phyloP scores from a whole-genome alignment of 208 protist genomes.

The Leishmania amazonensis region DNA sequence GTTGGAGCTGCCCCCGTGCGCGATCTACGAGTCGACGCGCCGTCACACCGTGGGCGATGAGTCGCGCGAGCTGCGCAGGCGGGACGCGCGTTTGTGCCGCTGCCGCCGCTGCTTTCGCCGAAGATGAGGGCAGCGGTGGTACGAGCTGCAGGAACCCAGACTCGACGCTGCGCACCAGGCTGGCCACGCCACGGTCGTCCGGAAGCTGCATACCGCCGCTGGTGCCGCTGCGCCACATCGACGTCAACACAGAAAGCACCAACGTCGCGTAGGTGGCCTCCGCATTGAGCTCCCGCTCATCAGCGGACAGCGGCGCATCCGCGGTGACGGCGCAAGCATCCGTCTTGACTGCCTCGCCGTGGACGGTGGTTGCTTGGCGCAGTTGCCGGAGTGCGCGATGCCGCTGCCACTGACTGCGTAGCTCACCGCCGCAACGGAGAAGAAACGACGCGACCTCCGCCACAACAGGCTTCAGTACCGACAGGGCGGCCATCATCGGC shows the following conservation, averaged over 20 bases:
- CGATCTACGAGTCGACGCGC: constrained; percentile 27
- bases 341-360: not conserved
- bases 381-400: constrained; percentile 16
- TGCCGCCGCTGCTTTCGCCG: not conserved
- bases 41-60: constrained; percentile 26
- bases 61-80: constrained; percentile 18
- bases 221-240: constrained; percentile 24
- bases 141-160: constrained; percentile 29
- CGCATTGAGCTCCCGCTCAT: constrained; percentile 20
- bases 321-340: not conserved
- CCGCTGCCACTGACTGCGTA: constrained; percentile 27
- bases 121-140: constrained; percentile 3
- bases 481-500: not conserved
- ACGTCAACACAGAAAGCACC: constrained; percentile 24
- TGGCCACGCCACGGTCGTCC: constrained; percentile 18
- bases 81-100: not conserved
- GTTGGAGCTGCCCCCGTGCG: constrained; percentile 15
- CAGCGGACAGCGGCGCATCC: not conserved
- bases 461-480: constrained; percentile 23
- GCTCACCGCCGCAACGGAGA: constrained; percentile 22
- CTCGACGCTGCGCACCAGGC: constrained; percentile 18
- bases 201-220: constrained; percentile 10
- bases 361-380: not conserved
- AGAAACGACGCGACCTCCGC: constrained; percentile 21
- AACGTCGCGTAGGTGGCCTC: constrained; percentile 27